Evolutionary conservation across 805 yeast species (phyloP), one percentile per base, ranked within the genome.

Genomic region (Sungouiozyma ichnusensis): DNA sequence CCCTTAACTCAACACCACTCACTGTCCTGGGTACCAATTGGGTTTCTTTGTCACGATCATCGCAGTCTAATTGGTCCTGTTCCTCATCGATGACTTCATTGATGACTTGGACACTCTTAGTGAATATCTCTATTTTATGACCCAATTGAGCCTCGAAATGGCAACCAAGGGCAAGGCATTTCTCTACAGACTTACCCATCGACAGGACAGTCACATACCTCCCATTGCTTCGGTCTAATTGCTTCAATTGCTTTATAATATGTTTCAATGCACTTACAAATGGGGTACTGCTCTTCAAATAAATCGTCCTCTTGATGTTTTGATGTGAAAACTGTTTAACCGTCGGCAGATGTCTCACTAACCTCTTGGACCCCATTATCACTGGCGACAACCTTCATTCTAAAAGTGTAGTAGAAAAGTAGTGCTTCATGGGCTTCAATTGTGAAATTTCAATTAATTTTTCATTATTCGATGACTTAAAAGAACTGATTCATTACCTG

Each of bases 151-250:
- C 64, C 50, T 74, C 73, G 54, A 79, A 81, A 52, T 77, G 72
- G 20, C 76, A 57, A 0, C 76, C 94, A 1, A 87, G 47, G 13
- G 78, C 66, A n/a, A 82, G 46, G 0, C 80, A 76, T 51, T 74
- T 80, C 38, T 72, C 77, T 8, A 82, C 75, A 8, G 88, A 73
- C 43, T 68, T 71, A 1, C 95, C 95, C 81, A 85, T 78, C 0
- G 94, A 96, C 42, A 74, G 61, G 2, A 87, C 71, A 0, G 71
- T 66, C 6, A 85, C 68, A 53, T 66, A 74, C 15, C 65, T 64
- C 16, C 59, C 62, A n/a, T 65, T 63, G 11, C 66, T 67, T 37
- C 13, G 37, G 17, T 38, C 31, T 43, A 76, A 67, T 37, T 68
- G 69, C 4, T 58, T 63, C 17, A 85, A 57, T 40, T 69, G 64